Conservation (phyloP, 306 rosid species). For the Adenanthera pavonina region DNA sequence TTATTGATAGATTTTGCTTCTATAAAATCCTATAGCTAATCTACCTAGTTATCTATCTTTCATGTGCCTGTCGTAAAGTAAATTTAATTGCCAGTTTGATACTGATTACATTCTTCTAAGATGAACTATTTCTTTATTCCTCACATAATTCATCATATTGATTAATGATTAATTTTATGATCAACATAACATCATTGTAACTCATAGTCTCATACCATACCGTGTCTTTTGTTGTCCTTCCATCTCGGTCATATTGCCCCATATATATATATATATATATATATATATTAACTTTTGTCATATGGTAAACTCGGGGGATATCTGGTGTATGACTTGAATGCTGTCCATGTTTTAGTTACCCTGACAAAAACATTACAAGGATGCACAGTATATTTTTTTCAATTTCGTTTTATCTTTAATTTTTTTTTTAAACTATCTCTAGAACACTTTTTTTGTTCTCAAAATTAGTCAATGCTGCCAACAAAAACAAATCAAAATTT, state of each 20-base stretch:
- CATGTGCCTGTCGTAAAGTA: conserved; percentile 9
- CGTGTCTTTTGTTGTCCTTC: neutral
- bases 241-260: conserved; percentile 5
- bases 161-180: conserved; percentile 10
- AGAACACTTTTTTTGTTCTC: neutral
- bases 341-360: conserved; percentile 1
- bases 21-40: neutral
- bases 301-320: neutral
- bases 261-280: neutral
- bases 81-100: conserved; percentile 22
- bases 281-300: neutral
- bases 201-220: conserved; percentile 10
- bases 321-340: neutral
- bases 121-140: neutral
- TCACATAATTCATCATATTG: conserved; percentile 3
- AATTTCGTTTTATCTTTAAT: neutral
- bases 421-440: neutral
- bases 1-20: conserved; percentile 30
- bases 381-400: neutral
- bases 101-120: conserved; percentile 15
- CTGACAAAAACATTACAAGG: conserved; percentile 6
- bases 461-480: conserved; percentile 14
- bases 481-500: neutral
- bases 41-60: neutral
- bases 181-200: conserved; percentile 9